These are phyloP conservation scores for Mortierella antarctica DNA, from an alignment of 192 early-diverging fungal species.

Conservation along the genomic window DNA sequence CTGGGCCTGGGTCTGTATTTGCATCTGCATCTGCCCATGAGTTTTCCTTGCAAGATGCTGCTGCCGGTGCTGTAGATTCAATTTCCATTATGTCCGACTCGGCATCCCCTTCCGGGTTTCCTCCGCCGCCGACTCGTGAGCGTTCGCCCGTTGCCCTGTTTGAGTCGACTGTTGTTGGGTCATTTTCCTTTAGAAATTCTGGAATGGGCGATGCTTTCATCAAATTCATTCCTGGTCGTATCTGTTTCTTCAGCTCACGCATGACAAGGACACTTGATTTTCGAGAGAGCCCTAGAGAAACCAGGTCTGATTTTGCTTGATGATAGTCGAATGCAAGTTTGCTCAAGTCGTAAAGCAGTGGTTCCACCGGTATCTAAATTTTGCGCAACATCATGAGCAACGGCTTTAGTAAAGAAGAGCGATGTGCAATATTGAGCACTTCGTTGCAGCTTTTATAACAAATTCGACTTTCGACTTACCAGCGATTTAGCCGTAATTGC, in stretches of 20 bases:
- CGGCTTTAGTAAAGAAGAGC: background rate
- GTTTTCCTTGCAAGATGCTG: too few relatives aligned
- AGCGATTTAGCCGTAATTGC: background rate
- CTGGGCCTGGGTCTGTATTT: too few relatives aligned
- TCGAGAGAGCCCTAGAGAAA: constrained; percentile 8
- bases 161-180: too few relatives aligned
- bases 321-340: constrained; percentile 3
- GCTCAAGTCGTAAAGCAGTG: constrained; percentile 5
- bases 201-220: constrained; percentile 12
- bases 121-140: too few relatives aligned
- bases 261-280: constrained; percentile 26
- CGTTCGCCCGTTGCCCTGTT: too few relatives aligned
- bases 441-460: too few relatives aligned
- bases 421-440: background rate
- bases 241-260: constrained; percentile 4
- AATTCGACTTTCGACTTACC: constrained; percentile 7
- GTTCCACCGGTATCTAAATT: constrained; percentile 13
- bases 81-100: too few relatives aligned
- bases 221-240: constrained; percentile 12
- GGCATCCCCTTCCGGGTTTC: too few relatives aligned
- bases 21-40: too few relatives aligned
- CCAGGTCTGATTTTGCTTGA: constrained; percentile 19
- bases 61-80: too few relatives aligned
- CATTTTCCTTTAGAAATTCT: constrained; percentile 1
- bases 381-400: too few relatives aligned